Percentiles rank a stretch among this genome's conserved stretches.
phyloP scores from a whole-genome alignment of 2,329 filamentous ascomycete species.

The Diatrype stigma region DNA sequence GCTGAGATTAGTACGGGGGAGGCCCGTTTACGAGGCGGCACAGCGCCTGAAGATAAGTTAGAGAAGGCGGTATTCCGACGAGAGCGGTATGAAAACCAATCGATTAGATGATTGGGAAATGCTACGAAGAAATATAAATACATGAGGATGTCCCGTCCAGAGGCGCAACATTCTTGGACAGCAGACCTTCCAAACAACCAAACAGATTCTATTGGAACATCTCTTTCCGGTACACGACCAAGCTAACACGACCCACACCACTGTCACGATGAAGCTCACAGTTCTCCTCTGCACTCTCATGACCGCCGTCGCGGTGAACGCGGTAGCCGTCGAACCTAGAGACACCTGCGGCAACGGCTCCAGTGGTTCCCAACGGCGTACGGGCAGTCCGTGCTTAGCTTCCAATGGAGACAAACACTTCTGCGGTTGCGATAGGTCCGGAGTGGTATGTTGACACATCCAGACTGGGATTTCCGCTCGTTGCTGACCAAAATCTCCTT shows the following conservation, averaged over 20 bases:
- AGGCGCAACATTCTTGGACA: neutral
- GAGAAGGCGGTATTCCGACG: no score
- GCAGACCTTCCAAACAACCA: neutral
- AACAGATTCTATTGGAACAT: neutral
- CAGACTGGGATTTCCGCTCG: neutral
- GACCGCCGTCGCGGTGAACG: conserved; percentile 6
- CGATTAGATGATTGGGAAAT: no score
- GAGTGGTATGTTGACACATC: conserved; percentile 6
- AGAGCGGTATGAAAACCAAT: no score
- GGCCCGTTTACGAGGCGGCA: no score
- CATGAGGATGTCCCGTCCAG: neutral
- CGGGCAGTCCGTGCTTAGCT: conserved; percentile 12
- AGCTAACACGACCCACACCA: neutral
- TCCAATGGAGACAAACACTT: conserved; percentile 13
- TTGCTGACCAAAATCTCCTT: neutral
- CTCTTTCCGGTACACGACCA: neutral
- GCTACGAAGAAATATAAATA: conserved; percentile 1
- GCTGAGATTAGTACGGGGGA: no score
- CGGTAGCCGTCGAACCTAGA: conserved; percentile 4
- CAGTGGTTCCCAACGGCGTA: conserved; percentile 13
- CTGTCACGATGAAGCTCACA: conserved; percentile 11
- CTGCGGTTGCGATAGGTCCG: conserved; percentile 14
- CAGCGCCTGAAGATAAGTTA: no score
- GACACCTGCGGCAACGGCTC: conserved; percentile 14
- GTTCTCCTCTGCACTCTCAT: conserved; percentile 6